These are phyloP conservation scores for Clarireedia monteithiana DNA, from an alignment of 2,329 filamentous ascomycete species.

Conservation along the genomic window DNA sequence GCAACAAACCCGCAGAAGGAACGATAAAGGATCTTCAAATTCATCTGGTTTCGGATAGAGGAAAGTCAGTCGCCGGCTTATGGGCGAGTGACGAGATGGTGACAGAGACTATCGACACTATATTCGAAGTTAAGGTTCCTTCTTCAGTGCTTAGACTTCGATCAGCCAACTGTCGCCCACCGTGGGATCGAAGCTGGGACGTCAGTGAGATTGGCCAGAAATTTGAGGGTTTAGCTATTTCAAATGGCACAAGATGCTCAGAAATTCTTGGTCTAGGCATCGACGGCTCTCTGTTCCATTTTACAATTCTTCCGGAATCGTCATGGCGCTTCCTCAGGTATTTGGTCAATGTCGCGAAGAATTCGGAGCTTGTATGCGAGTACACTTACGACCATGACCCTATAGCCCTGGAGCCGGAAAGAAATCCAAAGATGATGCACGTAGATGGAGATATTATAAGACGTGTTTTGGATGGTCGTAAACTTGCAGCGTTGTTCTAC, in stretches of 20 bases:
- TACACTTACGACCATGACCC: conserved; percentile 32
- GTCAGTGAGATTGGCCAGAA: background rate
- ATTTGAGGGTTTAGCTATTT: background rate
- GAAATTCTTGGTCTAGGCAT: conserved; percentile 59
- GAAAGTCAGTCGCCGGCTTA: conserved; percentile 25
- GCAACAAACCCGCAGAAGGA: background rate
- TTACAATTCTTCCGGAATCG: conserved; percentile 54
- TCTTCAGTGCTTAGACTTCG: conserved; percentile 50
- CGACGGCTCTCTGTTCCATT: conserved; percentile 62
- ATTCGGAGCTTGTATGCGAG: conserved; percentile 41
- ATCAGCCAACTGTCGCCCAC: conserved; percentile 39
- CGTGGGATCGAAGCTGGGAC: conserved; percentile 23
- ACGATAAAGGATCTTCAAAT: conserved; percentile 8
- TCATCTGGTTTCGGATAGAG: conserved; percentile 28
- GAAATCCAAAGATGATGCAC: conserved; percentile 45
- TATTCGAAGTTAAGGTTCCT: conserved; percentile 51
- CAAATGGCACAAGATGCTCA: background rate
- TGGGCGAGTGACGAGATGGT: conserved; percentile 24
- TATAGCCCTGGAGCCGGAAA: conserved; percentile 32
- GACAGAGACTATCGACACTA: conserved; percentile 25
- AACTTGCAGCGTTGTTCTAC: conserved; percentile 37
- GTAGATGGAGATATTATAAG: conserved; percentile 60
- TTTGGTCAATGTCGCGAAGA: conserved; percentile 59
- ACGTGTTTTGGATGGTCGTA: conserved; percentile 41
- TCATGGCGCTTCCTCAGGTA: conserved; percentile 65